Evolutionary conservation across 208 protist genomes (phyloP), one percentile per base, ranked within the genome.

Genomic region (Lotmaria passim): DNA sequence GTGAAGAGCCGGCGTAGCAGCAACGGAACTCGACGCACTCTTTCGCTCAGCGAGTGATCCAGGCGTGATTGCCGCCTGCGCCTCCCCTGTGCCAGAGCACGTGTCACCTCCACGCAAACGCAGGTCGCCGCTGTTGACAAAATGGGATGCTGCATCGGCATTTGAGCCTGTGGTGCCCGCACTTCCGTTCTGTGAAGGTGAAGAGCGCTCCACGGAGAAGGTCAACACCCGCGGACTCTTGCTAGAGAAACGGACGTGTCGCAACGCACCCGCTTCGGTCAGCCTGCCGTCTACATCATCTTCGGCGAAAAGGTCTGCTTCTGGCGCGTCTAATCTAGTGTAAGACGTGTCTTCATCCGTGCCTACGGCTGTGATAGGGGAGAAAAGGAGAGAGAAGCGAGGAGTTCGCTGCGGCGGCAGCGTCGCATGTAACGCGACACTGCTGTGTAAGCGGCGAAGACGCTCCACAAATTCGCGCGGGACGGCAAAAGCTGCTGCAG

Each of bases 231-330:
- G 83, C 4, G 88, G 85, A 47, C 83, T 93, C 8, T 59, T 26
- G 39, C 81, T 89, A 1, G 76, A 86, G 62, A 94, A 94, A 15
- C 85, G 87, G 34, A 93, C 84, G 17, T 81, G 76, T 7, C 60
- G 50, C 14, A 15, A 4, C 2, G 2, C 12, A 7, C n/a, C 21
- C 5, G 3, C 47, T 6, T 3, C 21, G n/a, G 11, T 31, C 3
- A 11, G 36, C 19, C 11, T 34, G 41, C 14, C 23, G 30, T 7
- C 1, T 15, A 3, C 41, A 38, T 3, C 15, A 19, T 41, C 8
- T 12, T 38, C 58, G 3, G 14, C 0, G 43, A 64, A 53, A 3
- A 64, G n/a, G 39, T 26, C 6, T 3, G n/a, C 34, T n/a, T 59
- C n/a, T 26, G 21, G 31, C 19, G 0, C 21, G 10, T 3, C 3